Base-by-base conservation (phyloP, 345 rosid species). In the Salix caprea region DNA sequence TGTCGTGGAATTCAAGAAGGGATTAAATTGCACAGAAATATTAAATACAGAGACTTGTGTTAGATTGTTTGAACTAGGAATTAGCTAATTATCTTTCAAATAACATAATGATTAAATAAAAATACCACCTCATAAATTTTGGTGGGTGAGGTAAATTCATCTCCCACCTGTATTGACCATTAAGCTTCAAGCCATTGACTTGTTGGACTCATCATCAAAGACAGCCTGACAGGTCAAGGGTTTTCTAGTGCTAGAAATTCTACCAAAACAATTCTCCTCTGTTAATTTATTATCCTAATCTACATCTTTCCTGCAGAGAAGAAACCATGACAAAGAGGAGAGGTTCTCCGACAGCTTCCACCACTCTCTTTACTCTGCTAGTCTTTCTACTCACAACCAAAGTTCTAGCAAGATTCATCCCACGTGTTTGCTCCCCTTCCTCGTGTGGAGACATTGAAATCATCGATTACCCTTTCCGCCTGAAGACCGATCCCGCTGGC, bases 401-500 rank as follows among this genome's bases (percentile, higher is more conserved):
- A 15, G 67, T 58, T 72, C 74, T 75, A 44, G 67, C 79, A 52
- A 84, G 85, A 77, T 30, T 21, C 67, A 39, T 50, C 74, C 76
- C 72, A 39, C 65, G 56, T n/a, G 19, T 6, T 4, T 86, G 89
- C 76, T 48, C 48, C 46, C 50, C 82, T 23, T 82, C 87, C 34
- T 80, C 86, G 2, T 84, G 89, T 34, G 89, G 89, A 24, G 80
- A 84, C 12, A 66, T 84, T 69, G 79, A 56, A 2, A 48, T 67
- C 37, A 87, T 87, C 86, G 70, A 64, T 34, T 75, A 72, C 83
- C 89, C 86, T 7, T 87, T 84, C 48, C 83, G 85, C 42, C 81
- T 84, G 32, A 39, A 14, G 34, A 65, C 70, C 65, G 84, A 84
- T 67, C 86, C 86, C 34, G 3, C 10, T 0, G 40, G 9, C 34